Conservation (phyloP, 257 asterid genomes). For the Penstemon eatonii region DNA sequence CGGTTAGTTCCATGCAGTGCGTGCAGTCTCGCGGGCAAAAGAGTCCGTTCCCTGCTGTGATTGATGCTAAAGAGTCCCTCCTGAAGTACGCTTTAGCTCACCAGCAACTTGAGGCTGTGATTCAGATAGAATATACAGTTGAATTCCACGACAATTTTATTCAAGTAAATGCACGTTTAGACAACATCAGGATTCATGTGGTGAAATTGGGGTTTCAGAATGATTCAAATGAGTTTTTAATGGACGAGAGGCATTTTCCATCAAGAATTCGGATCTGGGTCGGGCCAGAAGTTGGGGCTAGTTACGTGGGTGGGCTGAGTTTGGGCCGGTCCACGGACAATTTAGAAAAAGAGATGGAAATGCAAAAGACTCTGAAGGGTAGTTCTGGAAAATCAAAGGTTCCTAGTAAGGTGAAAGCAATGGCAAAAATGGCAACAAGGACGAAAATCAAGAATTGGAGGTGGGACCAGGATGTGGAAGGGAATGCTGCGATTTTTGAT, state of each 20-base stretch:
- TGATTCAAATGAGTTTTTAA: conserved; percentile 29
- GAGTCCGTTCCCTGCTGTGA: conserved; percentile 33
- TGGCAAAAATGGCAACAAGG: conserved; percentile 53
- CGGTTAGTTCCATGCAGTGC: conserved; percentile 66
- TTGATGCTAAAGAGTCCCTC: conserved; percentile 56
- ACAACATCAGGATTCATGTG: conserved; percentile 71
- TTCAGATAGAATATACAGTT: conserved; percentile 77
- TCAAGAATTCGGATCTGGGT: conserved; percentile 79
- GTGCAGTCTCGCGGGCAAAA: conserved; percentile 32
- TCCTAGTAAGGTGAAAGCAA: conserved; percentile 48
- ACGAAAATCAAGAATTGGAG: conserved; percentile 76
- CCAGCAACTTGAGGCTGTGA: conserved; percentile 86
- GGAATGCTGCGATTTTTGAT: conserved; percentile 66
- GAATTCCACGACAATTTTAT: conserved; percentile 52
- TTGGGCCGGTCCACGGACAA: conserved; percentile 73
- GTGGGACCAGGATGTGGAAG: conserved; percentile 90
- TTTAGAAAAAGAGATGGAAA: conserved; percentile 58
- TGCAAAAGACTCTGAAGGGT: conserved; percentile 64
- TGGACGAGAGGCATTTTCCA: conserved; percentile 72
- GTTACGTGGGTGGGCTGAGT: conserved; percentile 72
- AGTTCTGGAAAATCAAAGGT: conserved; percentile 43
- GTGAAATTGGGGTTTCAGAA: conserved; percentile 64
- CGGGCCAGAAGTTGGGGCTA: conserved; percentile 83
- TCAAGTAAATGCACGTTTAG: conserved; percentile 67
- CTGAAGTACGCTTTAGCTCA: conserved; percentile 76